These are phyloP conservation scores for Solanum megistacrolobum DNA, from an alignment of 257 asterid genomes.

Conservation along the genomic window DNA sequence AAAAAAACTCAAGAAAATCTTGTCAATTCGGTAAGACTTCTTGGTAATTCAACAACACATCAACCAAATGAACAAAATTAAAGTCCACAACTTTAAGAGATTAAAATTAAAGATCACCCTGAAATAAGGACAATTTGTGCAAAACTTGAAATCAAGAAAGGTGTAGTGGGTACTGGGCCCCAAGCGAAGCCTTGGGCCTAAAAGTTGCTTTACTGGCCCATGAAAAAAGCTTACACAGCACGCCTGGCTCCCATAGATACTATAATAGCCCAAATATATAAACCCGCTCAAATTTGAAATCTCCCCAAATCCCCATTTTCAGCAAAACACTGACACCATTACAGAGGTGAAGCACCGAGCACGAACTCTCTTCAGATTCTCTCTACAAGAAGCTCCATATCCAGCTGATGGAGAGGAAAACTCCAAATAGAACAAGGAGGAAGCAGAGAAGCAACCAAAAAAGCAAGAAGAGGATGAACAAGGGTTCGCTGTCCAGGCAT, in stretches of 20 bases:
- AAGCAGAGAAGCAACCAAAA: neutral
- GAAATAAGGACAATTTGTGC: neutral
- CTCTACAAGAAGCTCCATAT: neutral
- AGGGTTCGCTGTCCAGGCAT: slow-evolving; percentile 51
- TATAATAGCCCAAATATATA: neutral
- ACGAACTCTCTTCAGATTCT: neutral
- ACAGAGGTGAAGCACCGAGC: neutral
- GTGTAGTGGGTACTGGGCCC: neutral
- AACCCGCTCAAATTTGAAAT: slow-evolving; percentile 2
- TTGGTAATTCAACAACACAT: neutral
- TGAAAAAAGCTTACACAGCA: neutral
- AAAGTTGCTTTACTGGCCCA: neutral
- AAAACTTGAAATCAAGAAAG: neutral
- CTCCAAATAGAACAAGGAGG: neutral
- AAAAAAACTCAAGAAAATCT: neutral
- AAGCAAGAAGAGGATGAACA: slow-evolving; percentile 27
- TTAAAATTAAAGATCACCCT: neutral
- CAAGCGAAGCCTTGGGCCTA: neutral
- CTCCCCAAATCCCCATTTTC: neutral
- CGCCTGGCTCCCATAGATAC: neutral
- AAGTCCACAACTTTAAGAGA: too few species aligned
- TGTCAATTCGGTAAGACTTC: too few species aligned
- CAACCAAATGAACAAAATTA: neutral
- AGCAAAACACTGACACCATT: neutral
- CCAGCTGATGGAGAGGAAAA: slow-evolving; percentile 24